These are phyloP conservation scores for Bothriochloa decipiens DNA, from an alignment of 176 grass and related monocot genomes.

Conservation along the genomic window DNA sequence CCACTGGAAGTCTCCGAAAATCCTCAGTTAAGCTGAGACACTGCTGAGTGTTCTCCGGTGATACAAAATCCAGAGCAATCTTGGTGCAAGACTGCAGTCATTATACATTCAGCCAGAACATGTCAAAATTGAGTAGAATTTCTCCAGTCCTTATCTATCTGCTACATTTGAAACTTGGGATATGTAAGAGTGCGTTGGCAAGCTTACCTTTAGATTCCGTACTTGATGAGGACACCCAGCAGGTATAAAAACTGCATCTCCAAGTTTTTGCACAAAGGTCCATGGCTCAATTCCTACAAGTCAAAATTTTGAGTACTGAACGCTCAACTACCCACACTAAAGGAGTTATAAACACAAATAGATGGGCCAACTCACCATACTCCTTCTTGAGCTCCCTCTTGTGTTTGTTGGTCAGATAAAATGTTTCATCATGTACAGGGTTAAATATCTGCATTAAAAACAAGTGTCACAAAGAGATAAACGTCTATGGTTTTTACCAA, in stretches of 20 bases:
- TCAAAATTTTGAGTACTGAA: neutral
- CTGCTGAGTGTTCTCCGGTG: constrained; percentile 69
- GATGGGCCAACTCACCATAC: constrained; percentile 56
- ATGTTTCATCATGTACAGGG: constrained; percentile 75
- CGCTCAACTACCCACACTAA: neutral
- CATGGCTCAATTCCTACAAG: constrained; percentile 73
- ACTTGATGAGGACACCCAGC: constrained; percentile 87
- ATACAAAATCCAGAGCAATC: constrained; percentile 86
- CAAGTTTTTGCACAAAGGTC: constrained; percentile 83
- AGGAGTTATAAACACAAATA: constrained; percentile 24
- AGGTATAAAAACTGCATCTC: constrained; percentile 80
- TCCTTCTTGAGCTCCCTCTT: constrained; percentile 77
- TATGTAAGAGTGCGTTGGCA: constrained; percentile 13
- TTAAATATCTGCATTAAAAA: constrained; percentile 56
- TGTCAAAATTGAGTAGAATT: constrained; percentile 20
- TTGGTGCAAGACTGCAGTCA: constrained; percentile 69
- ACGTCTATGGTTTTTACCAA: constrained; percentile 28
- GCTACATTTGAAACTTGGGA: neutral
- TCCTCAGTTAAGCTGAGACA: constrained; percentile 74
- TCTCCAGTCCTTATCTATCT: neutral
- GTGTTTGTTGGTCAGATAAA: constrained; percentile 68
- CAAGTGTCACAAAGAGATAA: constrained; percentile 30
- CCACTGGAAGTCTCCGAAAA: constrained; percentile 64
- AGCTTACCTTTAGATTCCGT: constrained; percentile 73
- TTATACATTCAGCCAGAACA: constrained; percentile 8